Evolutionary conservation across 2,329 filamentous ascomycete genomes (phyloP).

Genomic region (Dryadomyces quercivorus): DNA sequence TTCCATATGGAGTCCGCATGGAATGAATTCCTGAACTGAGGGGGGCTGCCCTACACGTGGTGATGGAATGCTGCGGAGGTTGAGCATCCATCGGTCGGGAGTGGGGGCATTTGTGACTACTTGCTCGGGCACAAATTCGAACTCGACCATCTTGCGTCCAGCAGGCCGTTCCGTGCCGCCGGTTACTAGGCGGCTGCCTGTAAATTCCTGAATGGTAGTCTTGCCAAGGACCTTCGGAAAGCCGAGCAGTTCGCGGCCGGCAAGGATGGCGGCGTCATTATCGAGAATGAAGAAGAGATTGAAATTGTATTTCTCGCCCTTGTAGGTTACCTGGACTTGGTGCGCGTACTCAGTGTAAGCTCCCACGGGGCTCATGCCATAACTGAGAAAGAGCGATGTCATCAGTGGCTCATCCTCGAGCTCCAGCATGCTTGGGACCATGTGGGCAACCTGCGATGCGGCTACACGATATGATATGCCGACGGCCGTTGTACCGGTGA

Average conservation of each 20-base stretch:
- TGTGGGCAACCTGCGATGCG: not conserved
- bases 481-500: not conserved
- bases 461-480: not conserved
- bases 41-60: not conserved
- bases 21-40: not conserved
- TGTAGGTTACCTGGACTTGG: not conserved
- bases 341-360: slow-evolving; percentile 2
- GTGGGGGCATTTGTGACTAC: not conserved
- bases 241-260: slow-evolving; percentile 1
- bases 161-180: not conserved
- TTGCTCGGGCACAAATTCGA: slow-evolving; percentile 1
- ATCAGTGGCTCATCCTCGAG: slow-evolving; percentile 2
- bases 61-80: slow-evolving; percentile 2
- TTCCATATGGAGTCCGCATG: not conserved
- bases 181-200: not conserved
- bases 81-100: not conserved
- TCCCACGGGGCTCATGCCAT: not conserved
- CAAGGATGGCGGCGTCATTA: slow-evolving; percentile 1
- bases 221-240: slow-evolving; percentile 1
- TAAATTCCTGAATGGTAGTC: not conserved
- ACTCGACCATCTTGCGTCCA: not conserved
- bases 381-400: not conserved
- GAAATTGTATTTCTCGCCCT: not conserved
- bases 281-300: slow-evolving; percentile 2
- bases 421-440: slow-evolving; percentile 1